Percentiles rank a stretch among this genome's conserved stretches.
Evolutionary conservation across 805 yeast genomes (phyloP).

Genomic region (Grigorovia jiainica): DNA sequence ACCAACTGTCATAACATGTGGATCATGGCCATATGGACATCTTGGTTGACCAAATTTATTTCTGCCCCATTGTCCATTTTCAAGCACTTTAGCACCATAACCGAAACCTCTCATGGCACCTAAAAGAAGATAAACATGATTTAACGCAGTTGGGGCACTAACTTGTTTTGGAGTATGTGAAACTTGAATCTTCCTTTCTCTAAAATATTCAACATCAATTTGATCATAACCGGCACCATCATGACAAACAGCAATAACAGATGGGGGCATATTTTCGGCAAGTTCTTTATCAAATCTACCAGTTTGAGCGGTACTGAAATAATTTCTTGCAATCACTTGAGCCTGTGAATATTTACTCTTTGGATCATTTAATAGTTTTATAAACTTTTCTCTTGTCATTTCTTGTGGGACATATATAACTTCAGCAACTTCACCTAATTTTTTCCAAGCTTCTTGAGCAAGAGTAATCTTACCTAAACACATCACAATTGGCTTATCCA

Average conservation of each 20-base stretch:
- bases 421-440: conserved; percentile 37
- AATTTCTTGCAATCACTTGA: conserved; percentile 43
- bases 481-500: conserved; percentile 47
- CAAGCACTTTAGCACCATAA: conserved; percentile 43
- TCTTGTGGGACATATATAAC: conserved; percentile 37
- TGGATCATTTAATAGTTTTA: conserved; percentile 25
- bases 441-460: conserved; percentile 59
- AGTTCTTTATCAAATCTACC: conserved; percentile 62
- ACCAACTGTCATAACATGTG: conserved; percentile 68
- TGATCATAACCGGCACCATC: conserved; percentile 76
- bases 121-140: conserved; percentile 53
- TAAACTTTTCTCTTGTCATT: conserved; percentile 29
- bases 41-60: conserved; percentile 34
- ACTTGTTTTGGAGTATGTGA: conserved; percentile 60
- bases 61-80: conserved; percentile 54
- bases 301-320: conserved; percentile 39
- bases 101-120: conserved; percentile 63
- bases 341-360: conserved; percentile 25
- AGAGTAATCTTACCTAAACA: conserved; percentile 52
- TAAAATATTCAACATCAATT: conserved; percentile 46
- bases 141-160: conserved; percentile 62
- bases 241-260: conserved; percentile 47
- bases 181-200: conserved; percentile 47
- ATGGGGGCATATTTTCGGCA: conserved; percentile 42
- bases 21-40: conserved; percentile 56